phyloP scores from a whole-genome alignment of 345 rosid species.

The Salix exigua region DNA sequence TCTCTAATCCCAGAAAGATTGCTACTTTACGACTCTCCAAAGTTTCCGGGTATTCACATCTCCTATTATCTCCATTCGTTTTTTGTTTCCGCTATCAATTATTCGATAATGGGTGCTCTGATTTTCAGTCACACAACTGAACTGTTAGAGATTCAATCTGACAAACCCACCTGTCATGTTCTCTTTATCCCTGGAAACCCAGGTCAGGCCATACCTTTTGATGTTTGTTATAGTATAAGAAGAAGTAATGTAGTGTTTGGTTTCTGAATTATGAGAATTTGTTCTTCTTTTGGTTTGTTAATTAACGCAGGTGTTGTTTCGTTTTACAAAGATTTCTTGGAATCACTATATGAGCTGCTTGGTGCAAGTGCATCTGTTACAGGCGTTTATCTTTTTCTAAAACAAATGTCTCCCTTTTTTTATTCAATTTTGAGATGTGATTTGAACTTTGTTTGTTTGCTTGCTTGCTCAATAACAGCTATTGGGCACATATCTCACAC shows the following conservation, averaged over 20 bases:
- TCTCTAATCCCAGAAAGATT: conserved; percentile 26
- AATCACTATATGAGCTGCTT: conserved; percentile 56
- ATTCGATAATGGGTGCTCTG: background rate
- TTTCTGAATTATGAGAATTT: background rate
- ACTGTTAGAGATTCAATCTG: conserved; percentile 63
- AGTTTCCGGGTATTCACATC: conserved; percentile 51
- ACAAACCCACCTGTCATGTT: conserved; percentile 54
- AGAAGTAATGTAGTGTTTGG: background rate
- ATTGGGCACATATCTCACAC: conserved; percentile 74
- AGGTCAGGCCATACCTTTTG: background rate
- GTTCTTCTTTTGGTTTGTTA: background rate
- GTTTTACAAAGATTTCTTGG: conserved; percentile 76
- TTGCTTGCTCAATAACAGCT: conserved; percentile 31
- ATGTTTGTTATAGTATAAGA: no score
- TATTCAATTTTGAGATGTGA: background rate
- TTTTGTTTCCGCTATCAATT: background rate
- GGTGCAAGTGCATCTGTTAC: conserved; percentile 57
- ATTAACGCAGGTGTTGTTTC: conserved; percentile 53
- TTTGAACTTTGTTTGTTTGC: background rate
- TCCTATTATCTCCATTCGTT: background rate
- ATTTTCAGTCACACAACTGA: conserved; percentile 54
- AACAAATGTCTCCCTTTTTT: background rate
- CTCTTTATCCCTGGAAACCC: conserved; percentile 67
- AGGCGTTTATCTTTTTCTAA: conserved; percentile 5
- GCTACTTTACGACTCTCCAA: conserved; percentile 51